Conservation (phyloP, 352 stramenopile genomes). For the Globisporangium nodosum region DNA sequence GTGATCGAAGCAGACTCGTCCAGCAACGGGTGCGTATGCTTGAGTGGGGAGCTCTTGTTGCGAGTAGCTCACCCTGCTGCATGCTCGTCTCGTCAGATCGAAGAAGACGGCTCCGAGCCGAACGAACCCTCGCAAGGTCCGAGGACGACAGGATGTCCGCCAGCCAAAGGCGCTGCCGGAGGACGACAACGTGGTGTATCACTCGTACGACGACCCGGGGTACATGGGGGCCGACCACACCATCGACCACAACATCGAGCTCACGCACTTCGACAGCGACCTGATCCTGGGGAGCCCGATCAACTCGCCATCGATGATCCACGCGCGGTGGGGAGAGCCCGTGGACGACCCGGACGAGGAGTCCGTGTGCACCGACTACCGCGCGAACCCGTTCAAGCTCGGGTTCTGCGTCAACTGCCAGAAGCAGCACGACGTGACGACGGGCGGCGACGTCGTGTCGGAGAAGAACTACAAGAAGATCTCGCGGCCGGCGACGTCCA, state of each 20-base stretch:
- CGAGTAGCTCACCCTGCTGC: background rate
- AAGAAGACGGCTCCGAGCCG: background rate
- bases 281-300: conserved; percentile 70
- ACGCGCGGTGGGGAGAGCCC: conserved; percentile 80
- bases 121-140: conserved; percentile 11
- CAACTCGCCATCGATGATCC: conserved; percentile 76
- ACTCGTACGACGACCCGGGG: conserved; percentile 75
- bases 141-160: conserved; percentile 23
- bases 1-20: conserved; percentile 17
- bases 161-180: conserved; percentile 19
- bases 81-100: background rate
- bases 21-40: conserved; percentile 8
- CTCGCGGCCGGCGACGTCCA: conserved; percentile 54
- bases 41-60: no score
- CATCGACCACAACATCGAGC: conserved; percentile 44
- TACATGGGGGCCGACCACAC: conserved; percentile 42
- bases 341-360: conserved; percentile 82
- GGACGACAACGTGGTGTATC: conserved; percentile 45
- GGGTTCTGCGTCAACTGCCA: conserved; percentile 89
- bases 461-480: conserved; percentile 86
- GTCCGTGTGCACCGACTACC: conserved; percentile 73
- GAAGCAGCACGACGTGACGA: conserved; percentile 83
- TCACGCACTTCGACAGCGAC: conserved; percentile 71
- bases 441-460: conserved; percentile 50
- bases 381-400: conserved; percentile 80